These are phyloP conservation scores for Blastobotrys aristatus DNA, from an alignment of 1,139 yeast species.

Conservation along the genomic window DNA sequence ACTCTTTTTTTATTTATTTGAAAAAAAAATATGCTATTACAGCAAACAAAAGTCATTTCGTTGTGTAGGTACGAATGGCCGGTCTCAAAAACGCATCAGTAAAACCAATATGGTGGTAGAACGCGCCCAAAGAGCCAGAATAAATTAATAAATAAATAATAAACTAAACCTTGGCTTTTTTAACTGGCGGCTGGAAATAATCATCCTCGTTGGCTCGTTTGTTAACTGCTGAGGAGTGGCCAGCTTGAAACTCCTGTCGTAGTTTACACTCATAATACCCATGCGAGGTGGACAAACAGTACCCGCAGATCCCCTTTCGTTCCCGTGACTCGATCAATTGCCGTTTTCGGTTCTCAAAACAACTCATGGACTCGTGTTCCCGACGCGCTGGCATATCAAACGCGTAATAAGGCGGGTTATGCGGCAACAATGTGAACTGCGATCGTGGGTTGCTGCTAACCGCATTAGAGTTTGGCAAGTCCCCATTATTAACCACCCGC, in stretches of 20 bases:
- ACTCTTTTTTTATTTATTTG: no score
- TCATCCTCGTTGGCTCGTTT: background rate
- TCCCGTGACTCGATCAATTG: conserved; percentile 10
- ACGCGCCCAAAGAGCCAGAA: no score
- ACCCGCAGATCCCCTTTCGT: conserved; percentile 7
- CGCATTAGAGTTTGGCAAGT: background rate
- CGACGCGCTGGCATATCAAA: conserved; percentile 1
- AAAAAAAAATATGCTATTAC: no score
- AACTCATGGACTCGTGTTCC: background rate
- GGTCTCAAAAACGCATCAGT: no score
- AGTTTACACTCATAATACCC: conserved; percentile 5
- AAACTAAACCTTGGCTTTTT: no score
- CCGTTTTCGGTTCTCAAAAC: conserved; percentile 10
- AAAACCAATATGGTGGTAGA: no score
- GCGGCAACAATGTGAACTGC: conserved; percentile 8
- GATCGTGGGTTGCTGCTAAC: background rate
- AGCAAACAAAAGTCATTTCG: no score
- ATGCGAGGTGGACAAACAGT: background rate
- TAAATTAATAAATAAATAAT: no score
- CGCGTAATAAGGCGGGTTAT: conserved; percentile 9
- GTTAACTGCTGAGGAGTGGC: no score
- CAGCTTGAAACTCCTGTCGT: background rate
- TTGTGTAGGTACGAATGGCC: no score
- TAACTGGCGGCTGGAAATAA: background rate
- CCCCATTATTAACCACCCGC: background rate